phyloP scores from a whole-genome alignment of 441 rosid species.

The Euphorbia celastroides region DNA sequence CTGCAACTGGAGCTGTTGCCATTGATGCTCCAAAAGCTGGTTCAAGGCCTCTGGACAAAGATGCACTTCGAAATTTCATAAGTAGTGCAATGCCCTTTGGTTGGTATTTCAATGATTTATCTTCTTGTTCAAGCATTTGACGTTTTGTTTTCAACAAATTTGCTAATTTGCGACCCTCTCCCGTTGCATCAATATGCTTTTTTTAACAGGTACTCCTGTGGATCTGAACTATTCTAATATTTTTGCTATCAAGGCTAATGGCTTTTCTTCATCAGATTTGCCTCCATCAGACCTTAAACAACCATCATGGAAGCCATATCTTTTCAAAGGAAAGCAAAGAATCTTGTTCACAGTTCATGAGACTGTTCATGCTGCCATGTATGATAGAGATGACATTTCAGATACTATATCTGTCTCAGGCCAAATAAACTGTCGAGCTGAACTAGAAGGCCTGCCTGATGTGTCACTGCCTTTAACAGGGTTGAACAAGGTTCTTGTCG shows the following conservation, averaged over 20 bases:
- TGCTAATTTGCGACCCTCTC: conserved; percentile 14
- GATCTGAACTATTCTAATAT: conserved; percentile 72
- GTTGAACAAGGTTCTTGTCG: conserved; percentile 50
- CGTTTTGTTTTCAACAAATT: conserved; percentile 13
- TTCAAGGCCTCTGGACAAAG: conserved; percentile 75
- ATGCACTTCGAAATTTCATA: conserved; percentile 66
- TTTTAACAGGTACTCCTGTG: conserved; percentile 64
- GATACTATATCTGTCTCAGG: conserved; percentile 78
- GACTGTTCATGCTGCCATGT: conserved; percentile 75
- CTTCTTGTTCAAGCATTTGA: conserved; percentile 21
- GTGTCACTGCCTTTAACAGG: conserved; percentile 83
- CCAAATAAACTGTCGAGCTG: conserved; percentile 88
- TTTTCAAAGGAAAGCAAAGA: conserved; percentile 84
- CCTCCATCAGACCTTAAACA: conserved; percentile 79
- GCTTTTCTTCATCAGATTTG: conserved; percentile 73
- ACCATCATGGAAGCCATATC: conserved; percentile 94
- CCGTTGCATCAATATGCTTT: conserved; percentile 11
- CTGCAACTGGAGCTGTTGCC: conserved; percentile 43
- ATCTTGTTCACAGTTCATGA: conserved; percentile 74
- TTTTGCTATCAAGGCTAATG: conserved; percentile 57
- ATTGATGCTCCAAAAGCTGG: conserved; percentile 71
- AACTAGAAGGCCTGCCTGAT: conserved; percentile 91
- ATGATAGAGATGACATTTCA: conserved; percentile 85
- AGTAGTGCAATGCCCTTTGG: conserved; percentile 88
- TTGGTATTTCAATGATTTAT: conserved; percentile 41